Evolutionary conservation across 2,329 filamentous ascomycete genomes (phyloP).

Genomic region (Cladosporium cucumerinum): DNA sequence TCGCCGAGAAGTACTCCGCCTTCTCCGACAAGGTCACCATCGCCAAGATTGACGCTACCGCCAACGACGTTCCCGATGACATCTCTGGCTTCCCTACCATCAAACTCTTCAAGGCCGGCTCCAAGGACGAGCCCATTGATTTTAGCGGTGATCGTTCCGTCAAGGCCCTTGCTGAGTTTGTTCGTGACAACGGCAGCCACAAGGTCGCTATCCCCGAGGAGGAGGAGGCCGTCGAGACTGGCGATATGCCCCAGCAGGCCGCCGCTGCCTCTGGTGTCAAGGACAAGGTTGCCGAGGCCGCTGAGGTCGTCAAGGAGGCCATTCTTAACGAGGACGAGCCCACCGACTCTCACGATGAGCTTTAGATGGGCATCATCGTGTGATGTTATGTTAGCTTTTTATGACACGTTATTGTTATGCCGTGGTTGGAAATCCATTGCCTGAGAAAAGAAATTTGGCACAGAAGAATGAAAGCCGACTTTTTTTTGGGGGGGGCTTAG

Average conservation of each 20-base stretch:
- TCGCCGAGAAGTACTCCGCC: slow-evolving; percentile 55
- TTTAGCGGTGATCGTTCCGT: slow-evolving; percentile 86
- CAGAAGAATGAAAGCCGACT: not conserved
- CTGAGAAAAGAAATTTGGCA: not conserved
- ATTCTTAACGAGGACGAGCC: slow-evolving; percentile 35
- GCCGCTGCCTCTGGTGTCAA: slow-evolving; percentile 39
- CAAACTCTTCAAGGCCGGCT: slow-evolving; percentile 91
- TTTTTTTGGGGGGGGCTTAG: not conserved
- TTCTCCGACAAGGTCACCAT: slow-evolving; percentile 59
- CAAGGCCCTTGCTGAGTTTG: slow-evolving; percentile 87
- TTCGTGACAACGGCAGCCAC: slow-evolving; percentile 93
- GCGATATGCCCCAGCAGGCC: slow-evolving; percentile 45
- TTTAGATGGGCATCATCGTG: slow-evolving; percentile 53
- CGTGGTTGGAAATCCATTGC: not conserved
- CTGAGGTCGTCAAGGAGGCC: slow-evolving; percentile 32
- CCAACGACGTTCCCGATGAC: slow-evolving; percentile 95
- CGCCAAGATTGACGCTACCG: slow-evolving; percentile 92
- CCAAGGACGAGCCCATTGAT: slow-evolving; percentile 78
- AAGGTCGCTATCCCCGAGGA: slow-evolving; percentile 64
- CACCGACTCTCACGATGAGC: slow-evolving; percentile 63
- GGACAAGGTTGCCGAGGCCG: slow-evolving; percentile 38
- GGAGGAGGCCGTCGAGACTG: slow-evolving; percentile 44
- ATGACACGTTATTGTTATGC: slow-evolving; percentile 2
- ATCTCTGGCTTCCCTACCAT: slow-evolving; percentile 98
- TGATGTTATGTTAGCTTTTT: not conserved